Evolutionary conservation across 106 monocot species (phyloP).

Genomic region (Xerophyta viscosa): DNA sequence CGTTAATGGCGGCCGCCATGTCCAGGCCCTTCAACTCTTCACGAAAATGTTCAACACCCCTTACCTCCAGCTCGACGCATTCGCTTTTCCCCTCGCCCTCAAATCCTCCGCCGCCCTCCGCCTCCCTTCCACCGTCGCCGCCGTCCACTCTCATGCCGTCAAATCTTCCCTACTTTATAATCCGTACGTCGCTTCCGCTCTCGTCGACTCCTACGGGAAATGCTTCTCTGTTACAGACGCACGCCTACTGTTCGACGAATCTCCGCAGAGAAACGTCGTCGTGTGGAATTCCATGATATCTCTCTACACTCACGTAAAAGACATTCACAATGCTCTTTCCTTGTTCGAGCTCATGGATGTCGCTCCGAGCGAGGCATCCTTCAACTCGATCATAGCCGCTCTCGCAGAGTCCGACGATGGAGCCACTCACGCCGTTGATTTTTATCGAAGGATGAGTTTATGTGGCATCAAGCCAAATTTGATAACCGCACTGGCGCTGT

Average conservation of each 20-base stretch:
- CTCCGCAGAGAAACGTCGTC: slow-evolving; percentile 39
- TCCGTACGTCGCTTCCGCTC: slow-evolving; percentile 60
- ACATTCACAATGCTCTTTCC: slow-evolving; percentile 17
- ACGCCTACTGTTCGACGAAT: slow-evolving; percentile 55
- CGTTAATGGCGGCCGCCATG: slow-evolving; percentile 44
- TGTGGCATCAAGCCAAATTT: slow-evolving; percentile 33
- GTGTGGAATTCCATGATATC: slow-evolving; percentile 68
- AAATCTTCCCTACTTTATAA: slow-evolving; percentile 33
- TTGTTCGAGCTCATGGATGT: slow-evolving; percentile 51
- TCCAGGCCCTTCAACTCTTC: slow-evolving; percentile 58
- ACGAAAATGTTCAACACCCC: slow-evolving; percentile 40
- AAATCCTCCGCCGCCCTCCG: slow-evolving; percentile 55
- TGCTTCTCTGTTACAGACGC: slow-evolving; percentile 18
- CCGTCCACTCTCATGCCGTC: slow-evolving; percentile 48
- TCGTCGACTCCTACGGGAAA: slow-evolving; percentile 62
- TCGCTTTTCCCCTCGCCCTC: slow-evolving; percentile 77
- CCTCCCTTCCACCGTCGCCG: slow-evolving; percentile 14
- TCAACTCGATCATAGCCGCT: slow-evolving; percentile 55
- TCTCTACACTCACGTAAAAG: slow-evolving; percentile 20
- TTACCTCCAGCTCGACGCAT: slow-evolving; percentile 42
- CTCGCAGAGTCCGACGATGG: slow-evolving; percentile 17
- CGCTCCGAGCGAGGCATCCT: slow-evolving; percentile 40
- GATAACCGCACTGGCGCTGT: slow-evolving; percentile 52
- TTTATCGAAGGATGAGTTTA: slow-evolving; percentile 38
- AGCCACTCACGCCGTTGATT: slow-evolving; percentile 21